Evolutionary conservation across 1,139 yeast species (phyloP).

Genomic region (Saccharomyces pastorianus): DNA sequence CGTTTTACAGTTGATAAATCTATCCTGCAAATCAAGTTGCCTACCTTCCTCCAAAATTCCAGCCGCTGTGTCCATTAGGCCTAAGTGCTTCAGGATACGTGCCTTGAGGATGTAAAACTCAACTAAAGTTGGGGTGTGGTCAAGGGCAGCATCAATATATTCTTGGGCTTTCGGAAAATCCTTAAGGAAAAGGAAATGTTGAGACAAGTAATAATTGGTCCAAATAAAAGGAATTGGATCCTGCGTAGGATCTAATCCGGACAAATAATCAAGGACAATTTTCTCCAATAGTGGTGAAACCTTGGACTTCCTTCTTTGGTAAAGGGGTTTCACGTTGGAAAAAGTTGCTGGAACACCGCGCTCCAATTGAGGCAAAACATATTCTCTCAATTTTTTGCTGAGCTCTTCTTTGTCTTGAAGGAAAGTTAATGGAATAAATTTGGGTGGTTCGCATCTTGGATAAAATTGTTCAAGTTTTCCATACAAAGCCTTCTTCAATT

Average conservation of each 20-base stretch:
- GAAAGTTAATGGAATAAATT: conserved; percentile 68
- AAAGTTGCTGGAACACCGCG: conserved; percentile 90
- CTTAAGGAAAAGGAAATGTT: conserved; percentile 57
- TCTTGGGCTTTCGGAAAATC: conserved; percentile 47
- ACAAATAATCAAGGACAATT: conserved; percentile 45
- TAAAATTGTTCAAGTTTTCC: conserved; percentile 57
- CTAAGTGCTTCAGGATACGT: conserved; percentile 65
- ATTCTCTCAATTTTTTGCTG: conserved; percentile 39
- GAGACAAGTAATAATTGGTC: conserved; percentile 76
- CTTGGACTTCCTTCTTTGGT: conserved; percentile 37
- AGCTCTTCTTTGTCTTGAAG: conserved; percentile 49
- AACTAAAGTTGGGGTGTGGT: conserved; percentile 72
- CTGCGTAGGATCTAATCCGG: conserved; percentile 21
- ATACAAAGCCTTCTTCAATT: conserved; percentile 49
- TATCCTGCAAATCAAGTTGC: conserved; percentile 72
- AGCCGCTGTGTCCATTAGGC: conserved; percentile 55
- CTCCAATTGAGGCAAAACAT: conserved; percentile 53
- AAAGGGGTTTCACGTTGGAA: conserved; percentile 75
- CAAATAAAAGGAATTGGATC: conserved; percentile 58
- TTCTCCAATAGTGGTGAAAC: conserved; percentile 40
- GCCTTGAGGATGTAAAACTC: conserved; percentile 79
- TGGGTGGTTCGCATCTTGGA: conserved; percentile 80
- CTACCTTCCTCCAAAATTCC: conserved; percentile 65
- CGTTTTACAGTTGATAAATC: conserved; percentile 84
- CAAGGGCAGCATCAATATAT: conserved; percentile 55